Evolutionary conservation across 2,329 filamentous ascomycete genomes (phyloP), one percentile per base, ranked within the genome.

Genomic region (Trichoderma harzianum): DNA sequence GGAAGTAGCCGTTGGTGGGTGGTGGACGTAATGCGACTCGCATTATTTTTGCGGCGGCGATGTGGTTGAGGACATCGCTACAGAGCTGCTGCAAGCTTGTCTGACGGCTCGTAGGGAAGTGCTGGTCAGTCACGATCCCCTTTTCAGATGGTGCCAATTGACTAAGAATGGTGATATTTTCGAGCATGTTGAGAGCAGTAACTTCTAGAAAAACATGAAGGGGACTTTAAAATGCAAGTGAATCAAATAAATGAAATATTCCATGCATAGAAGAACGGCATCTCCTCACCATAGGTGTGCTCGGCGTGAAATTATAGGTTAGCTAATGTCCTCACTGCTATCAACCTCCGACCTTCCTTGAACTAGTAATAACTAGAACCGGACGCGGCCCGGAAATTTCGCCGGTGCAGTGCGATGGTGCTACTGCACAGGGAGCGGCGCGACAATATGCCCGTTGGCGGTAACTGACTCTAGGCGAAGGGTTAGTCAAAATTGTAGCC

Each of bases 21-120:
- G 69, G 47, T 12, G 69, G 58, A 32, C 69, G n/a, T 3, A 32
- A 36, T 47, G 69, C 69, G 28, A 70, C 69, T 43, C 51, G 47
- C 47, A 70, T 70, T 26, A 70, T 58, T 28, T 62, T 70, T 24
- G 63, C 18, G 21, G 60, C n/a, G 26, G 36, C 32, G 26, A 65
- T 62, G 34, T 70, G 28, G 39, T 57, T 24, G 7, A 70, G 30
- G 32, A 65, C 63, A 28, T 64, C 60, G 11, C 51, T 55, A 53
- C 67, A 61, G 18, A 70, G 67, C 34, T 55, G 28, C 18, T 70
- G 53, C 58, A 70, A 28, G 28, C 28, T 26, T 57, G 28, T 2
- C 16, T 32, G 51, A 26, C 28, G 24, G 36, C 39, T 18, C n/a
- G 64, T 26, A 67, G 30, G 51, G 64, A 21, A 16, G n/a, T 28